phyloP scores from a whole-genome alignment of 2,329 filamentous ascomycete species.

The Sclerotinia sclerotiorum region DNA sequence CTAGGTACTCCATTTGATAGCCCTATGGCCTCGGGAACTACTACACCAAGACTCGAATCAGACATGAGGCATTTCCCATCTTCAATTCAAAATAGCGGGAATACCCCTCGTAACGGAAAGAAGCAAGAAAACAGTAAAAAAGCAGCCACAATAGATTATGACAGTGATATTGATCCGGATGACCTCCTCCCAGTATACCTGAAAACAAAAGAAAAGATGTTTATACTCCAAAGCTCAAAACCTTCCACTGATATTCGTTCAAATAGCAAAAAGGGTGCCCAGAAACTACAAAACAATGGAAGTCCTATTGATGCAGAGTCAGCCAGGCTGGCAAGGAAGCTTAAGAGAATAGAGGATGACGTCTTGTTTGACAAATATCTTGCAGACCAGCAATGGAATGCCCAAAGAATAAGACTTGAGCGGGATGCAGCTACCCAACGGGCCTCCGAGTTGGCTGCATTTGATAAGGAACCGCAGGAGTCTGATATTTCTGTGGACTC shows the following conservation, averaged over 20 bases:
- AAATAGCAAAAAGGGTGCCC: conserved; percentile 24
- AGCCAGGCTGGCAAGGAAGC: conserved; percentile 68
- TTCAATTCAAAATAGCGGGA: conserved; percentile 19
- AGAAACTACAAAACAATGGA: conserved; percentile 26
- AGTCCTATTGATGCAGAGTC: conserved; percentile 45
- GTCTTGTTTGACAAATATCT: conserved; percentile 68
- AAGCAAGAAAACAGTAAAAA: conserved; percentile 30
- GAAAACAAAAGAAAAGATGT: conserved; percentile 68
- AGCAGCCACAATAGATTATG: conserved; percentile 48
- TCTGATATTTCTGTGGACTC: conserved; percentile 43
- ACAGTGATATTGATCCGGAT: conserved; percentile 73
- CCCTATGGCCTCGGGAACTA: conserved; percentile 39
- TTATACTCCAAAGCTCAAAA: conserved; percentile 55
- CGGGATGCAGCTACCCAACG: conserved; percentile 57
- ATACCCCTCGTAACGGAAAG: conserved; percentile 27
- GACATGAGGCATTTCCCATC: conserved; percentile 37
- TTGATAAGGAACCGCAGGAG: conserved; percentile 34
- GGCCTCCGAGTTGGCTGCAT: conserved; percentile 31
- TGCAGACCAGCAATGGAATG: conserved; percentile 66
- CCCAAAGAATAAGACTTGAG: conserved; percentile 58
- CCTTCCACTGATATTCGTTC: conserved; percentile 44
- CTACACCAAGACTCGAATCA: conserved; percentile 37
- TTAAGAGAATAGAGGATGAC: conserved; percentile 75
- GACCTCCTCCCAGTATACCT: conserved; percentile 75
- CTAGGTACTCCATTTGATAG: conserved; percentile 39